These are phyloP conservation scores for Fusarium sp. DNA, from an alignment of 2,329 filamentous ascomycete genomes.

Conservation along the genomic window DNA sequence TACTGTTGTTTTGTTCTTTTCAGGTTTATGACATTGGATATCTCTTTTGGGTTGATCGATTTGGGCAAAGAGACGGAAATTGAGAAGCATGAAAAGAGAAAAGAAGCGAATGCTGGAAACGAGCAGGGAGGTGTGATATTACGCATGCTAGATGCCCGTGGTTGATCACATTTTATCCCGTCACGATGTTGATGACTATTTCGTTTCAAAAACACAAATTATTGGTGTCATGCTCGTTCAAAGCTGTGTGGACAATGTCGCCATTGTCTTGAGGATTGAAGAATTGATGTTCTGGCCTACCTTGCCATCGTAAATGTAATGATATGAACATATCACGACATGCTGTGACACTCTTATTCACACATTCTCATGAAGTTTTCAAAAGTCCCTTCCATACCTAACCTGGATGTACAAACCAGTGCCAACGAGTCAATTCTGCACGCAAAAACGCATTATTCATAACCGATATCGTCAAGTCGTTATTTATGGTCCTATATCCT, in stretches of 20 bases:
- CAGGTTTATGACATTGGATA: constrained; percentile 1
- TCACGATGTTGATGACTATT: constrained; percentile 5
- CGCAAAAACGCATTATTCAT: no score
- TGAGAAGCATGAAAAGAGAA: not conserved
- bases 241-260: not conserved
- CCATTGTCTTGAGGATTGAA: not conserved
- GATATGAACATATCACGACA: no score
- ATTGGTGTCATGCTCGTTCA: not conserved
- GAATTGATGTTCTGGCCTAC: no score
- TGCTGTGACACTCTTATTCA: no score
- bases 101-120: constrained; percentile 4
- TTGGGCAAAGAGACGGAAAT: not conserved
- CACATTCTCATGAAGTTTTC: no score
- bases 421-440: no score
- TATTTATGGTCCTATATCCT: not conserved
- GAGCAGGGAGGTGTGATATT: not conserved
- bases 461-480: not conserved
- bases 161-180: not conserved
- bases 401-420: no score
- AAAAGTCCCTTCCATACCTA: no score
- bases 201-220: not conserved
- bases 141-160: constrained; percentile 15
- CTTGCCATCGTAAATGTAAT: no score
- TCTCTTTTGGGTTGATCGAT: not conserved
- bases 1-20: constrained; percentile 22